These are phyloP conservation scores for Endoconidiophora laricicola DNA, from an alignment of 2,329 filamentous ascomycete species.

Conservation along the genomic window DNA sequence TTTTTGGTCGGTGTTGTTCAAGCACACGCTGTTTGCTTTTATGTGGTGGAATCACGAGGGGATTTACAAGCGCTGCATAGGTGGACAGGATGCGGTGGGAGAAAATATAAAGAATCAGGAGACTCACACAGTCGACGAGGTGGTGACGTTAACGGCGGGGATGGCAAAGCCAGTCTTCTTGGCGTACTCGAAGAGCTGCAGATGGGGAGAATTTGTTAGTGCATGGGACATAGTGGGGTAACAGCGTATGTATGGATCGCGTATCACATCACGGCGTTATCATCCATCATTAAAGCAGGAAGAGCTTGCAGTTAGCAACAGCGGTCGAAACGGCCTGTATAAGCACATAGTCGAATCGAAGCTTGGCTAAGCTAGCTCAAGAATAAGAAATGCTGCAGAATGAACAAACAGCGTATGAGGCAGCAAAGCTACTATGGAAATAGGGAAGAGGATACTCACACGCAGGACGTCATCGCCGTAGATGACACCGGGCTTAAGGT, in stretches of 20 bases:
- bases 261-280: not conserved
- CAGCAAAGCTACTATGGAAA: not conserved
- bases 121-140: constrained; percentile 46
- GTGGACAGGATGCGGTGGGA: not conserved
- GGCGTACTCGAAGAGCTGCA: constrained; percentile 67
- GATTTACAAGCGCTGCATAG: too few relatives aligned
- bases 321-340: not conserved
- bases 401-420: not conserved
- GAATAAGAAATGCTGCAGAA: not conserved
- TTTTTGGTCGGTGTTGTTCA: too few relatives aligned
- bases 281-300: not conserved
- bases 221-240: too few relatives aligned
- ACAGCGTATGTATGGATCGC: not conserved
- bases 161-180: constrained; percentile 80
- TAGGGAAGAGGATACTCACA: constrained; percentile 10
- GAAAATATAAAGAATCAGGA: not conserved
- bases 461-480: constrained; percentile 35
- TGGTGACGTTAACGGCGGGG: constrained; percentile 85
- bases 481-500: constrained; percentile 37
- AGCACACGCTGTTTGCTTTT: too few relatives aligned
- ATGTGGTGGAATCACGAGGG: too few relatives aligned
- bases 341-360: not conserved
- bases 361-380: not conserved
- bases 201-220: not conserved
- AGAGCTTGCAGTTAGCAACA: too few relatives aligned